Evolutionary conservation across 2,329 filamentous ascomycete species (phyloP), one percentile per base, ranked within the genome.

Genomic region (Pseudocercospora fuligena): DNA sequence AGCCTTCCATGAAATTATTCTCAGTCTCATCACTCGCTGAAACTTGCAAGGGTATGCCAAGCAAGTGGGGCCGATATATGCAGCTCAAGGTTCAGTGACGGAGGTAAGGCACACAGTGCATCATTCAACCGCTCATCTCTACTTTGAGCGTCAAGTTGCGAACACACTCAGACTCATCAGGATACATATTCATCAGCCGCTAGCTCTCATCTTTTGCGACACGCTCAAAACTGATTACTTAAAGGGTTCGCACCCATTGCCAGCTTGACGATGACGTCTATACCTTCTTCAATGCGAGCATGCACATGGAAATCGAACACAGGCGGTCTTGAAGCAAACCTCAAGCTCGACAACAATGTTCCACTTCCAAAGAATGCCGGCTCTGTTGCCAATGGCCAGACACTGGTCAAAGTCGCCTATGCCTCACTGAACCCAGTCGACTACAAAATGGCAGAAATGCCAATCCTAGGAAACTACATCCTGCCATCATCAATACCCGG

Each of bases 371-470:
- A 69, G 56, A 64, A 64, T 46, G 68, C 73, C 11, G 43, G 60
- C 8, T 64, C 65, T 8, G 69, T 75, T 3, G 66, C 64, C 8
- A 53, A 65, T 31, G 75, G 77, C 57, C 71, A 81, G 47, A 75
- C 83, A 59, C 78, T 85, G 51, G 75, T 86, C 59, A 74, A 79
- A 61, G 82, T 86, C 62, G 72, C 78, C 63, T 78, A 80, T 69
- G 78, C 80, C 1, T 75, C 79, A 5, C 73, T 84, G 36, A 86
- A 87, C 72, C 84, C 84, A 0, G 80, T 81, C 64, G 84, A 86
- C 74, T 81, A 82, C 80, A 86, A 86, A 67, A 56, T 84, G 4
- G 72, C 78, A n/a, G 81, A 83, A 59, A 63, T 82, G 3, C 79
- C 79, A 9, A 2, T 83, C 47, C 69, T 80, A 36, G 75, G 81